Percentiles rank a stretch among this genome's conserved stretches.
Conservation (phyloP, 148 eudicot species). For the Heliosperma pusillum region DNA sequence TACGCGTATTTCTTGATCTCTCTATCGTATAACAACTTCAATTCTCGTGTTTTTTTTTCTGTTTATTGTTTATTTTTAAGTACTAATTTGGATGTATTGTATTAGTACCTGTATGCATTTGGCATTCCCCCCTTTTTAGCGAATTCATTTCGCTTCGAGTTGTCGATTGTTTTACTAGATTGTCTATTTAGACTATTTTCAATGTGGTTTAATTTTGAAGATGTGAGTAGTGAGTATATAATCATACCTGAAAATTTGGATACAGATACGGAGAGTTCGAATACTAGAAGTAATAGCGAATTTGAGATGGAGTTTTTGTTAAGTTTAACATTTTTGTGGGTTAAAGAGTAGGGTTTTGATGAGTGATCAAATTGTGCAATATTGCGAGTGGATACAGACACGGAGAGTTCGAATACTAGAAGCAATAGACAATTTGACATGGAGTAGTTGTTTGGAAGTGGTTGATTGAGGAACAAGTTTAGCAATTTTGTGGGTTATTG, state of each 20-base stretch:
- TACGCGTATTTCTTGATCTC: not conserved
- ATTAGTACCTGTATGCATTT: not conserved
- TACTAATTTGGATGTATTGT: not conserved
- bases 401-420: not conserved
- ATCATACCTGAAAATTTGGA: not conserved
- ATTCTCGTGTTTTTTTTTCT: conserved; percentile 3
- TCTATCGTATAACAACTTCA: not conserved
- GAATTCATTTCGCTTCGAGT: not conserved
- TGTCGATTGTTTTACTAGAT: not conserved
- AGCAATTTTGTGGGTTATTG: not conserved
- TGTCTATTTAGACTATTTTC: not conserved
- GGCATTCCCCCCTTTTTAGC: not conserved
- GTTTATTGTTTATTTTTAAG: not conserved
- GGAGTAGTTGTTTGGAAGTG: not conserved
- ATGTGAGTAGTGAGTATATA: not conserved
- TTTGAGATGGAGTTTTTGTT: not conserved
- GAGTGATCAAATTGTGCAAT: too few species aligned
- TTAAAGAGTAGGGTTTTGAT: too few species aligned
- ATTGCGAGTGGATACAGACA: too few species aligned
- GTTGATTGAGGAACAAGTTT: not conserved
- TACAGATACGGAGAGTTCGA: not conserved
- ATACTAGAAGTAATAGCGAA: not conserved
- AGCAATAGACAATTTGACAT: not conserved
- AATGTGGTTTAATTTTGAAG: not conserved
- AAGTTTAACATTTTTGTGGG: too few species aligned